Conservation (phyloP, 441 rosid genomes). For the Isatis lusitanica region DNA sequence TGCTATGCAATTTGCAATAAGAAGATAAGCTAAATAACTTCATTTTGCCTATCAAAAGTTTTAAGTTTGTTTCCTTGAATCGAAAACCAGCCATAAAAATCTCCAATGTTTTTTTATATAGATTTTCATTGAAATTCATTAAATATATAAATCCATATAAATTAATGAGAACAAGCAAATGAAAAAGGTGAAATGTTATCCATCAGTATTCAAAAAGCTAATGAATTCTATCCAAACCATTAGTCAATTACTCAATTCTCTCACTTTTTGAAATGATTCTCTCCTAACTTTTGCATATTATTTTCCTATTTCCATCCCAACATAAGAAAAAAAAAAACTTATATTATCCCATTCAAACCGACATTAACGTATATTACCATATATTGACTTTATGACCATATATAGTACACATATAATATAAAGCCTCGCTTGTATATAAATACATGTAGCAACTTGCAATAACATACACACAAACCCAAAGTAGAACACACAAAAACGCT, state of each 20-base stretch:
- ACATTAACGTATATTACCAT: not conserved
- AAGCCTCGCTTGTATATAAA: conserved; percentile 9
- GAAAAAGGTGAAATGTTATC: not conserved
- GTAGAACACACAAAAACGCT: conserved; percentile 27
- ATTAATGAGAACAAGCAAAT: not conserved
- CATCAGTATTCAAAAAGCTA: not conserved
- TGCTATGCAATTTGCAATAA: conserved; percentile 6
- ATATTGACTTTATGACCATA: not conserved
- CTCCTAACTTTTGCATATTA: not conserved
- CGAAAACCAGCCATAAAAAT: not conserved
- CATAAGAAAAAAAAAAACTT: not conserved
- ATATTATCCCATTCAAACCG: not conserved
- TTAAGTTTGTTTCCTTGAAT: not conserved
- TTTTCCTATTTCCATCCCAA: not conserved
- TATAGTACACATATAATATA: not conserved
- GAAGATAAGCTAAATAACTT: not conserved
- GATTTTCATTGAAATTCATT: not conserved
- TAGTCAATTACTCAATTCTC: conserved; percentile 14
- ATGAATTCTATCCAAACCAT: conserved; percentile 6
- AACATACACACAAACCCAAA: conserved; percentile 25
- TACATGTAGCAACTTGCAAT: conserved; percentile 16
- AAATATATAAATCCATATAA: not conserved
- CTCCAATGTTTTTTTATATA: not conserved
- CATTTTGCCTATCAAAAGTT: not conserved
- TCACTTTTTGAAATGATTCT: conserved; percentile 17